These are phyloP conservation scores for Lactarius akahatsu DNA, from an alignment of 768 basidiomycete species.

Conservation along the genomic window DNA sequence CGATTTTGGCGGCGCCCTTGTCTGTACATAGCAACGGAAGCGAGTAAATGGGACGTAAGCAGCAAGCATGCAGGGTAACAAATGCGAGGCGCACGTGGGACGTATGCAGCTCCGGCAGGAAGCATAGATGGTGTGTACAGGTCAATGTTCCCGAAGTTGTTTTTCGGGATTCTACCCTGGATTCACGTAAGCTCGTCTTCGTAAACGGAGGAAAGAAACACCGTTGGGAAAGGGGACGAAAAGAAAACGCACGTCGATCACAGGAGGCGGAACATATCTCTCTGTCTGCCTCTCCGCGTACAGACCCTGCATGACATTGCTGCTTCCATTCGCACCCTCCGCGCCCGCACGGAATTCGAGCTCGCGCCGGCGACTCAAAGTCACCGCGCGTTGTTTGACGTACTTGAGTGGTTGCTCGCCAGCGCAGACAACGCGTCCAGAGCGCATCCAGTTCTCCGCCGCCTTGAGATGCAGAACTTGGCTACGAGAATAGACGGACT, in stretches of 20 bases:
- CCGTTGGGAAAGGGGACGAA: slow-evolving; percentile 13
- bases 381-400: slow-evolving; percentile 82
- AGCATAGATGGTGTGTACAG: slow-evolving; percentile 95
- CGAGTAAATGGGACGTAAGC: not conserved
- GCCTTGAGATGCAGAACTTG: slow-evolving; percentile 86
- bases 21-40: slow-evolving; percentile 28
- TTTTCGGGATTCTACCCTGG: slow-evolving; percentile 91
- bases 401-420: slow-evolving; percentile 87
- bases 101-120: slow-evolving; percentile 78
- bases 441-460: slow-evolving; percentile 93
- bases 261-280: slow-evolving; percentile 71
- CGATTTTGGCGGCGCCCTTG: slow-evolving; percentile 87
- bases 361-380: slow-evolving; percentile 74
- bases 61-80: not conserved
- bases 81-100: slow-evolving; percentile 68
- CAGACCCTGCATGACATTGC: slow-evolving; percentile 69
- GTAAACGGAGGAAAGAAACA: slow-evolving; percentile 4
- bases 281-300: slow-evolving; percentile 87
- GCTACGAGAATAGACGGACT: slow-evolving; percentile 85
- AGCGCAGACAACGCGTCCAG: slow-evolving; percentile 68
- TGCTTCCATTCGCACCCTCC: slow-evolving; percentile 37
- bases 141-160: slow-evolving; percentile 96
- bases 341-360: slow-evolving; percentile 53
- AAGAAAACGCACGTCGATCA: slow-evolving; percentile 54
- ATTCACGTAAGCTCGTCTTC: slow-evolving; percentile 5